Percentiles rank a stretch among this genome's conserved stretches.
Evolutionary conservation across 2,329 filamentous ascomycete species (phyloP).

Genomic region (Orbilia blumenaviensis): DNA sequence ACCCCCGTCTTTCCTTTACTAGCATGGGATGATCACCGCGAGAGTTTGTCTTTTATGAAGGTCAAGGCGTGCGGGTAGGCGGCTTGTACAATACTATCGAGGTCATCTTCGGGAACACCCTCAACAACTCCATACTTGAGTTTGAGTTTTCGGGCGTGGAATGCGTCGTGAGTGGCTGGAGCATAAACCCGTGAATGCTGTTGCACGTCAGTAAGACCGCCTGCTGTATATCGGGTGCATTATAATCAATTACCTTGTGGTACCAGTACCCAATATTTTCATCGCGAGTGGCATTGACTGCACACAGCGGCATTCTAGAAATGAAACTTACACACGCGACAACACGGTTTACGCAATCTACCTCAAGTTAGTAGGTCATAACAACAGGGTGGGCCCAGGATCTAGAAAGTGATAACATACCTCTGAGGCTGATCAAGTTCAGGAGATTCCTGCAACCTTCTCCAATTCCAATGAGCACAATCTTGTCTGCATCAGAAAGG

Average conservation of each 20-base stretch:
- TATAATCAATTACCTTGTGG: constrained; percentile 21
- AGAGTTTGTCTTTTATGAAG: constrained; percentile 38
- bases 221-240: not conserved
- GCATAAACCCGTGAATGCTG: constrained; percentile 47
- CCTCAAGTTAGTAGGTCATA: not conserved
- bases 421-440: constrained; percentile 78
- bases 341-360: constrained; percentile 40
- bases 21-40: not conserved
- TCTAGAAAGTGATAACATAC: constrained; percentile 62
- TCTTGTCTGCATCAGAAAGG: constrained; percentile 73
- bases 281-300: constrained; percentile 50
- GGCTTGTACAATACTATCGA: constrained; percentile 36
- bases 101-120: constrained; percentile 28
- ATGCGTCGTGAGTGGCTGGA: constrained; percentile 34
- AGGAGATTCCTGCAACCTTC: constrained; percentile 85
- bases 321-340: constrained; percentile 42
- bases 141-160: constrained; percentile 39
- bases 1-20: too few species aligned
- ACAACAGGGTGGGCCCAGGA: not conserved
- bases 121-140: constrained; percentile 35
- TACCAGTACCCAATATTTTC: constrained; percentile 49
- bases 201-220: not conserved
- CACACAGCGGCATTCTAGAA: constrained; percentile 29
- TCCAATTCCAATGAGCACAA: constrained; percentile 90
- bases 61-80: constrained; percentile 5